Percentiles rank a stretch among this genome's conserved stretches.
Conservation (phyloP, 768 basidiomycete species). For the Tricholoma sp. region DNA sequence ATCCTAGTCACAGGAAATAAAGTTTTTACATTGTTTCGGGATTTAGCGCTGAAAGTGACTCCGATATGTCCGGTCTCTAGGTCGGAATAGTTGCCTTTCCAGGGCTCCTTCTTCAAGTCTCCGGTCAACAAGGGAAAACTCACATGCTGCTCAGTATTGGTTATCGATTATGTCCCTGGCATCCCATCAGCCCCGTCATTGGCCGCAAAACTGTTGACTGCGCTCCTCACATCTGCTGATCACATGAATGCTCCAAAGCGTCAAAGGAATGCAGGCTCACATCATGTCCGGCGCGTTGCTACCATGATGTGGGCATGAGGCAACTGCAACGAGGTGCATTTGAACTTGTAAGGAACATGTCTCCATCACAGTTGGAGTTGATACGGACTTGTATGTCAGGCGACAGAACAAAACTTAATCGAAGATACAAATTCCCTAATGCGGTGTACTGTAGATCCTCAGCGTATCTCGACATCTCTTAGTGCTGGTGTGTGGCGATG, state of each 20-base stretch:
- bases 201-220: not conserved
- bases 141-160: not conserved
- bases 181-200: not conserved
- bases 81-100: not conserved
- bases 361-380: not conserved
- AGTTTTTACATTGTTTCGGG: conserved; percentile 8
- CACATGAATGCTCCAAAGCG: not conserved
- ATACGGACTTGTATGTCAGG: not conserved
- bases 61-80: conserved; percentile 3
- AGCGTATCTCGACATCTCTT: not conserved
- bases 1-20: conserved; percentile 1
- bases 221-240: not conserved
- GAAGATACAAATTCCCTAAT: not conserved
- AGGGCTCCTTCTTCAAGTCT: not conserved
- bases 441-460: not conserved
- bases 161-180: not conserved
- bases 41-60: not conserved
- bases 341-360: conserved; percentile 3
- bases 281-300: conserved; percentile 1
- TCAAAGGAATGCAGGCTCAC: not conserved
- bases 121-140: not conserved
- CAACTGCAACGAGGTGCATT: not conserved
- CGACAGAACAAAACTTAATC: not conserved
- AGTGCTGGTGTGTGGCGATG: not conserved
- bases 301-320: conserved; percentile 1